Evolutionary conservation across 2,329 filamentous ascomycete genomes (phyloP), one percentile per base, ranked within the genome.

Genomic region (Pezicula carpinea): DNA sequence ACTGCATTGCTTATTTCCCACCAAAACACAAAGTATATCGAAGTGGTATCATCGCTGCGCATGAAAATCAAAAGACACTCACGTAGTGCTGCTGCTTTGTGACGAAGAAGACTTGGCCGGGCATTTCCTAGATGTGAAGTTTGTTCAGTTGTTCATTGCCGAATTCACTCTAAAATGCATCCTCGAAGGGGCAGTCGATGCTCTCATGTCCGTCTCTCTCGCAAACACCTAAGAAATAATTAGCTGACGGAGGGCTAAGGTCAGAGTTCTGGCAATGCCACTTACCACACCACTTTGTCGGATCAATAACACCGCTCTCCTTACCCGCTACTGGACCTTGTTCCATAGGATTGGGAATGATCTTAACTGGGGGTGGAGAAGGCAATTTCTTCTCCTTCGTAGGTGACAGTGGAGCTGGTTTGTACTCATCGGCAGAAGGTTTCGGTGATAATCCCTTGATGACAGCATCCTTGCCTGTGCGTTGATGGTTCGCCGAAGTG

Each of bases 191-290:
- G 68, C 91, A 96, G 66, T 95, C 89, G 51, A 95, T 91, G 62
- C 92, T 96, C 67, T 96, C 88, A 65, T 99, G 93, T 13, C 93
- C 93, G 61, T 99, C 93, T 52, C 89, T 82, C 73, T 99, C 93
- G 65, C 93, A 99, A 38, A 97, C 75, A 14, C 93, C 38, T 40
- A 11, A 29, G 8, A 29, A 29, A 40, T 23, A 21, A 2, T 40
- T 26, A 40, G 10, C 13, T 13, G 13, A n/a, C 13, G 22, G 10
- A 10, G 19, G 5, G 6, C 38, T 15, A 14, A 14, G 2, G 15
- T 15, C 15, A 35, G n/a, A 40, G 6, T 11, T 14, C 4, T 23
- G 22, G 13, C 6, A 14, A 8, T 23, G 6, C 13, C 15, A 40
- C 38, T 40, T 40, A 40, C 38, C 93, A 68, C 93, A 99, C 93